A percentile compares a stretch with the other conserved stretches of the same genome.
Evolutionary conservation across 2,329 filamentous ascomycete species (phyloP).

Genomic region (Beauveria sp.): DNA sequence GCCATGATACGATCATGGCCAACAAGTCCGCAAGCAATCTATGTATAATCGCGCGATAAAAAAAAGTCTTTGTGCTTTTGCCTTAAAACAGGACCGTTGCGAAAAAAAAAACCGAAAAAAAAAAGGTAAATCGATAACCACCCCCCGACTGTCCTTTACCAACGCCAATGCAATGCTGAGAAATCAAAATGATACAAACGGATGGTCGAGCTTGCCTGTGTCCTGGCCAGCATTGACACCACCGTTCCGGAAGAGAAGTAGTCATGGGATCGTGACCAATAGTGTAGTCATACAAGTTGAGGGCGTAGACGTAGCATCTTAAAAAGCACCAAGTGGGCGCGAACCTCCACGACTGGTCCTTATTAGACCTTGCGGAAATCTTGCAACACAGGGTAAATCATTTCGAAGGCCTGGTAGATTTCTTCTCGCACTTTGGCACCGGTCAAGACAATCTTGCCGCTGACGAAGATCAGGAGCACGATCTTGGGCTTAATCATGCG

Average conservation of each 20-base stretch:
- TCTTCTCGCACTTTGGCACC: constrained; percentile 97
- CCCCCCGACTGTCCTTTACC: constrained; percentile 26
- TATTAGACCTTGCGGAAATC: constrained; percentile 55
- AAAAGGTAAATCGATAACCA: constrained; percentile 20
- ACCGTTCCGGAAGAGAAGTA: constrained; percentile 20
- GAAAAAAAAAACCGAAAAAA: constrained; percentile 19
- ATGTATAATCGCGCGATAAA: constrained; percentile 31
- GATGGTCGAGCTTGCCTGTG: constrained; percentile 16
- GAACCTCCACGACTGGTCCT: constrained; percentile 13
- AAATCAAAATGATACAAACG: constrained; percentile 32
- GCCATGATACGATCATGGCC: constrained; percentile 4
- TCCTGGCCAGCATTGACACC: constrained; percentile 17
- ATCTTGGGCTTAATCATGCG: constrained; percentile 99
- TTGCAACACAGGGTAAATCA: constrained; percentile 94
- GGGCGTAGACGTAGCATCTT: constrained; percentile 10
- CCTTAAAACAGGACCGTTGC: constrained; percentile 22
- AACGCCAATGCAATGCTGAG: constrained; percentile 55
- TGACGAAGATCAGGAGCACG: constrained; percentile 94
- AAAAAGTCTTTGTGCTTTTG: constrained; percentile 29
- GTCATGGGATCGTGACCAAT: constrained; percentile 41
- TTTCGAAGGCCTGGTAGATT: constrained; percentile 93
- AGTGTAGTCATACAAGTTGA: constrained; percentile 35
- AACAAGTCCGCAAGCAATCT: constrained; percentile 29
- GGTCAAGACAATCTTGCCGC: constrained; percentile 95
- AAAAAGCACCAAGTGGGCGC: background rate